A percentile compares a stretch with the other conserved stretches of the same genome.
These are phyloP conservation scores for Solanum chilense DNA, from an alignment of 257 asterid genomes.

Conservation along the genomic window DNA sequence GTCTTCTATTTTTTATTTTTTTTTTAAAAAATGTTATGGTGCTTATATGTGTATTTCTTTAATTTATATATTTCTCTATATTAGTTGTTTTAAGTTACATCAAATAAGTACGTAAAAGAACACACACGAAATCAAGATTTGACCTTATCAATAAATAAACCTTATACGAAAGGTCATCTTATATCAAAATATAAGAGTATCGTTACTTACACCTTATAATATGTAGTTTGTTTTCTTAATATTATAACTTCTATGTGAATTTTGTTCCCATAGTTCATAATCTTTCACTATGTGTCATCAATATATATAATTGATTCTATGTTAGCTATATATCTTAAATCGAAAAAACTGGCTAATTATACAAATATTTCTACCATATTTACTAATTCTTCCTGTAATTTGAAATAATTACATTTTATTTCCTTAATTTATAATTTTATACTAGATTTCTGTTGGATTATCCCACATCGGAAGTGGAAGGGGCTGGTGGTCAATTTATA, in stretches of 20 bases:
- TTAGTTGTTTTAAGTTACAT: neutral
- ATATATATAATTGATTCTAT: too few species aligned
- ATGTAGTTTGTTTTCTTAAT: neutral
- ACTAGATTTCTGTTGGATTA: too few species aligned
- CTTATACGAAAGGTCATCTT: neutral
- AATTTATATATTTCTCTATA: too few species aligned
- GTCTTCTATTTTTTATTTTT: neutral
- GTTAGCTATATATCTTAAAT: neutral
- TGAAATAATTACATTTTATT: too few species aligned
- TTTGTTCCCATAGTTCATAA: neutral
- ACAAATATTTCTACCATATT: too few species aligned
- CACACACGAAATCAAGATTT: neutral
- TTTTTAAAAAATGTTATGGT: too few species aligned
- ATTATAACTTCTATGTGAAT: neutral
- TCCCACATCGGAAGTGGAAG: too few species aligned
- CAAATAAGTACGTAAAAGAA: neutral
- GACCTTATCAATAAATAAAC: neutral
- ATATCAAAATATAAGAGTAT: neutral
- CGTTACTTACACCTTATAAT: neutral
- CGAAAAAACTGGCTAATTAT: too few species aligned
- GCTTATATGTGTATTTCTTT: too few species aligned
- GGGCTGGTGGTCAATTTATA: too few species aligned
- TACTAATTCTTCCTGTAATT: too few species aligned
- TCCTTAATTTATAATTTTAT: too few species aligned
- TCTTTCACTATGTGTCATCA: neutral